phyloP scores from a whole-genome alignment of 331 rosid species.

The Ulmus americana region DNA sequence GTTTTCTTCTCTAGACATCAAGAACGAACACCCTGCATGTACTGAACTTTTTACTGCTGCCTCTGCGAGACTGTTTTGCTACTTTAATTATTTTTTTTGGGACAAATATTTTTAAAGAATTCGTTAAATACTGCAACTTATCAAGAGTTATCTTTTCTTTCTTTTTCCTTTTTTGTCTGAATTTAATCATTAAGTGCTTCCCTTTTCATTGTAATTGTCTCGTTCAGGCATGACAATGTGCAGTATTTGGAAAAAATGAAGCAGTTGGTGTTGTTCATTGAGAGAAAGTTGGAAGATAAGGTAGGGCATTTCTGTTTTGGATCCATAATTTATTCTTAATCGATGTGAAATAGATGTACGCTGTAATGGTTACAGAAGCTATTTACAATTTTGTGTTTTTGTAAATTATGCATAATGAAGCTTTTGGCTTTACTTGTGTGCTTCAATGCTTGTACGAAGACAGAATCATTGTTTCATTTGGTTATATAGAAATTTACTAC shows the following conservation, averaged over 20 bases:
- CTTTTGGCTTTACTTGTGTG: neutral
- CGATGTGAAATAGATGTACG: neutral
- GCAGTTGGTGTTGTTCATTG: constrained; percentile 75
- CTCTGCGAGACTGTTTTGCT: neutral
- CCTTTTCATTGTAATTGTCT: constrained; percentile 14
- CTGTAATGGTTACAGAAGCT: neutral
- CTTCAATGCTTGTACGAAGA: neutral
- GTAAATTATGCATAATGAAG: neutral
- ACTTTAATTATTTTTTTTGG: neutral
- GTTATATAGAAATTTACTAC: neutral
- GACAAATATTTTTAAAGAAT: too few relatives aligned
- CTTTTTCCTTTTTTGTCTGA: neutral
- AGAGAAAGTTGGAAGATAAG: constrained; percentile 73
- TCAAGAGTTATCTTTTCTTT: neutral
- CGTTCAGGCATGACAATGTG: constrained; percentile 76
- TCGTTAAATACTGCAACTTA: too few relatives aligned
- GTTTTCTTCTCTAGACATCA: constrained; percentile 22
- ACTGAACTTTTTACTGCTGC: neutral
- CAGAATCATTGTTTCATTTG: neutral
- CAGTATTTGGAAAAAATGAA: constrained; percentile 76
- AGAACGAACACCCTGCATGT: constrained; percentile 12
- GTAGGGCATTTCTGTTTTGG: constrained; percentile 30
- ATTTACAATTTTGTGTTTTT: neutral
- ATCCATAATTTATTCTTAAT: neutral
- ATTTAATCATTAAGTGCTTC: neutral